These are phyloP conservation scores for Castanea crenata DNA, from an alignment of 306 rosid species.

Conservation along the genomic window DNA sequence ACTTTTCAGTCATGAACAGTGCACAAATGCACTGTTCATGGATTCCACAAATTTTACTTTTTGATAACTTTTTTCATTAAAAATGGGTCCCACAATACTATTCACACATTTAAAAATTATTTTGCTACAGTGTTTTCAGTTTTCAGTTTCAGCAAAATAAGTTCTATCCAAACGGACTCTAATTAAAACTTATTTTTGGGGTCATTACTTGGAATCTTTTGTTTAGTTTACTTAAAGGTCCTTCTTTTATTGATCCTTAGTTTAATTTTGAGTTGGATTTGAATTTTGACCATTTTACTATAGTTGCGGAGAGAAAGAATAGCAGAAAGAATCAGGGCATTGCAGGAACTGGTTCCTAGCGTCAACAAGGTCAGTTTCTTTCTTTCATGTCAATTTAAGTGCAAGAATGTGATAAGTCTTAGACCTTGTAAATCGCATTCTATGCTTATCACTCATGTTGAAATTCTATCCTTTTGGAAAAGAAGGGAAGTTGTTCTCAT, in stretches of 20 bases:
- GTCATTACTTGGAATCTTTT: conserved; percentile 2
- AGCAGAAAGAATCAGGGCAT: conserved; percentile 95
- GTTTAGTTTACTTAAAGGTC: neutral
- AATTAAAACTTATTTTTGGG: conserved; percentile 3
- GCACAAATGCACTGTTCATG: too few species aligned
- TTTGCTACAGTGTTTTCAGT: too few species aligned
- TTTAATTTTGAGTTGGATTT: neutral
- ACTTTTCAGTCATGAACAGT: too few species aligned
- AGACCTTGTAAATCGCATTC: neutral
- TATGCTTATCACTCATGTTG: neutral
- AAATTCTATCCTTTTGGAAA: neutral
- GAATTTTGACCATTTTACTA: conserved; percentile 16
- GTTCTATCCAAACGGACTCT: too few species aligned
- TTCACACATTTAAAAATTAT: too few species aligned
- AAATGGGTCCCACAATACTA: too few species aligned
- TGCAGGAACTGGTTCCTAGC: conserved; percentile 96
- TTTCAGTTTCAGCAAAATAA: too few species aligned
- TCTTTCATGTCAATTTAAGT: neutral
- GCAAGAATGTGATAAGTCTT: neutral
- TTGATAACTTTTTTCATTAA: too few species aligned
- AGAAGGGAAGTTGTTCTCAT: neutral
- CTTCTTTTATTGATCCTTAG: neutral
- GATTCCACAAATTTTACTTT: too few species aligned
- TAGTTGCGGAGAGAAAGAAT: conserved; percentile 98
- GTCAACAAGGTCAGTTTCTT: conserved; percentile 77